Percentiles rank a stretch among this genome's conserved stretches.
phyloP scores from a whole-genome alignment of 2,329 filamentous ascomycete genomes.

The Penicillium sp. region DNA sequence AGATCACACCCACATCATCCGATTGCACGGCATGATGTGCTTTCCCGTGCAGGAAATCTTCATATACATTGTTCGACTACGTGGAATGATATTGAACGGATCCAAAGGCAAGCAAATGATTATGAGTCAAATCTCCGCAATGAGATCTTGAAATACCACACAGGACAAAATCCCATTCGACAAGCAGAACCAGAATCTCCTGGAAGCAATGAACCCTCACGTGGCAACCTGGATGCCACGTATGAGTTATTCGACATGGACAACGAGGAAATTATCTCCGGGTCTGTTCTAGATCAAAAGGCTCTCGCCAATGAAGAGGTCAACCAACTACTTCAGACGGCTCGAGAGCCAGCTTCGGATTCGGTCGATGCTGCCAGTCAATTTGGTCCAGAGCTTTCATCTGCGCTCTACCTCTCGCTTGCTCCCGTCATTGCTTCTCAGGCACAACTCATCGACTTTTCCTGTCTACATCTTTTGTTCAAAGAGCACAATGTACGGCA shows the following conservation, averaged over 20 bases:
- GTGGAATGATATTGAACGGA: conserved; percentile 68
- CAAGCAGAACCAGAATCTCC: not conserved
- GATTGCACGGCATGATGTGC: conserved; percentile 58
- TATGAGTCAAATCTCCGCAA: conserved; percentile 42
- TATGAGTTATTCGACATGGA: conserved; percentile 45
- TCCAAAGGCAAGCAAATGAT: conserved; percentile 63
- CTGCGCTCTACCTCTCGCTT: conserved; percentile 70
- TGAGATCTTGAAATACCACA: conserved; percentile 46
- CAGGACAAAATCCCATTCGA: conserved; percentile 33
- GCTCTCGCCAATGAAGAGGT: conserved; percentile 37
- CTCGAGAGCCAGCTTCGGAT: conserved; percentile 27
- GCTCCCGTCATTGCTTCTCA: conserved; percentile 74
- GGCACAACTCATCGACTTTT: conserved; percentile 74
- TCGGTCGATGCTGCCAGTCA: conserved; percentile 14
- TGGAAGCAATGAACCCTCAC: not conserved
- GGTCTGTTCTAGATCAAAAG: conserved; percentile 29
- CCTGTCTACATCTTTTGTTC: conserved; percentile 78
- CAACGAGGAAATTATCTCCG: conserved; percentile 29
- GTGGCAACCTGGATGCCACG: conserved; percentile 22
- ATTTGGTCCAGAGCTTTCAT: conserved; percentile 49
- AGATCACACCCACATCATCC: conserved; percentile 72
- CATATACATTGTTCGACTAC: conserved; percentile 69
- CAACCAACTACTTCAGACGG: conserved; percentile 33
- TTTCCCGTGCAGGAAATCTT: conserved; percentile 57
- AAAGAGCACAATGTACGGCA: conserved; percentile 69